A percentile compares a stretch with the other conserved stretches of the same genome.
Conservation (phyloP, 2,329 filamentous ascomycete genomes). For the Talaromyces pinophilus region DNA sequence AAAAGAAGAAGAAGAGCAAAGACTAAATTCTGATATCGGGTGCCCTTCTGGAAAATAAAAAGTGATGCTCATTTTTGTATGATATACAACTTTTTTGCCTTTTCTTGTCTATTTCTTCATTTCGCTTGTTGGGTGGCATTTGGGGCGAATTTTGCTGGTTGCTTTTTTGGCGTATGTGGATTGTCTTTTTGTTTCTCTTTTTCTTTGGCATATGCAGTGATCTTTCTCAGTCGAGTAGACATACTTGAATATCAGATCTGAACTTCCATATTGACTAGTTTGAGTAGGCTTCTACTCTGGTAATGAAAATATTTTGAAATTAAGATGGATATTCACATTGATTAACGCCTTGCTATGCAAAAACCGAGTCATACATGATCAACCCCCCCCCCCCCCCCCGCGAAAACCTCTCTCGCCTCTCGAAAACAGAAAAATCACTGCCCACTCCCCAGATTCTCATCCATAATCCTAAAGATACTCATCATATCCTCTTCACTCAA, state of each 20-base stretch:
- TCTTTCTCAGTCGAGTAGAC: not conserved
- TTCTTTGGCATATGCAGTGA: constrained; percentile 20
- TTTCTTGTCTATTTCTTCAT: constrained; percentile 34
- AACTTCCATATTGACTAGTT: not conserved
- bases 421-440: not conserved
- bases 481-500: constrained; percentile 41
- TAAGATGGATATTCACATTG: no score
- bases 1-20: constrained; percentile 63
- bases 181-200: constrained; percentile 17
- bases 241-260: constrained; percentile 12
- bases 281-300: no score
- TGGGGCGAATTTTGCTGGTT: constrained; percentile 29
- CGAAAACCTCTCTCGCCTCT: not conserved
- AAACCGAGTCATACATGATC: not conserved
- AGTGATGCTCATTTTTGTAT: constrained; percentile 40
- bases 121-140: constrained; percentile 38
- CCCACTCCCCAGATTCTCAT: constrained; percentile 33
- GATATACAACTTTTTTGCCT: constrained; percentile 43
- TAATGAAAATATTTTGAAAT: no score
- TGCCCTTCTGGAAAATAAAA: constrained; percentile 23
- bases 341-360: constrained; percentile 22
- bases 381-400: not conserved
- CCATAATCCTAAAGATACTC: constrained; percentile 40
- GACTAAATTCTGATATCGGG: constrained; percentile 29
- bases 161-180: constrained; percentile 21